A percentile compares a stretch with the other conserved stretches of the same genome.
Conservation (phyloP, 331 rosid species). For the Rhamnella rubrinervis region DNA sequence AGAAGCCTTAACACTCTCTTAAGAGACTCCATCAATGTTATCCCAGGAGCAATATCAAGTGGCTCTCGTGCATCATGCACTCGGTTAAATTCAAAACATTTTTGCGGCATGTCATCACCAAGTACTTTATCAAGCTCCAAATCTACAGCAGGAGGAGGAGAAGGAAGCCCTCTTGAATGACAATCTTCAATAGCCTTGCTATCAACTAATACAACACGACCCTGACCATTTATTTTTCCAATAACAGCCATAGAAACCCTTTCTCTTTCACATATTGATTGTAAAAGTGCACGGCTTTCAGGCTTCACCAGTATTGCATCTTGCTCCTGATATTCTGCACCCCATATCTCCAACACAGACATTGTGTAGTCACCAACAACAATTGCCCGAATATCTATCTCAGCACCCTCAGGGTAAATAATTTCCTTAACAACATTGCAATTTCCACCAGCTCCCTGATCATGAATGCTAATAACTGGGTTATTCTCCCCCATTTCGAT, state of each 20-base stretch:
- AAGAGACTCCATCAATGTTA: slow-evolving; percentile 52
- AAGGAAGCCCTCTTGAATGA: slow-evolving; percentile 55
- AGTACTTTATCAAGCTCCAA: slow-evolving; percentile 92
- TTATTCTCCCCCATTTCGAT: slow-evolving; percentile 89
- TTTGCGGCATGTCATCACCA: slow-evolving; percentile 85
- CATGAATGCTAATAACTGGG: slow-evolving; percentile 85
- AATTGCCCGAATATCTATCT: slow-evolving; percentile 70
- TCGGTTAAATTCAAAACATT: slow-evolving; percentile 61
- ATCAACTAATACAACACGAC: slow-evolving; percentile 69
- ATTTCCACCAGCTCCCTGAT: slow-evolving; percentile 93
- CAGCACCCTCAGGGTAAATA: slow-evolving; percentile 82
- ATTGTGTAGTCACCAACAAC: slow-evolving; percentile 90
- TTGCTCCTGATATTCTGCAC: slow-evolving; percentile 95
- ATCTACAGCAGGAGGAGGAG: slow-evolving; percentile 78
- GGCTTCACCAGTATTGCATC: slow-evolving; percentile 88
- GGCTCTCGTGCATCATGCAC: slow-evolving; percentile 55
- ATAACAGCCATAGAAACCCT: slow-evolving; percentile 91
- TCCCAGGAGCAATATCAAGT: slow-evolving; percentile 69
- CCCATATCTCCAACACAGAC: slow-evolving; percentile 93
- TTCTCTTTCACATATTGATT: slow-evolving; percentile 74
- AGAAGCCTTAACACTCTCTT: slow-evolving; percentile 75
- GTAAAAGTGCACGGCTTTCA: slow-evolving; percentile 60
- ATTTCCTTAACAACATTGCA: slow-evolving; percentile 89
- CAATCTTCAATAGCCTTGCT: slow-evolving; percentile 52
- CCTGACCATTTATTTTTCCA: slow-evolving; percentile 74